Evolutionary conservation across 371 early-diverging fungal genomes (phyloP), one percentile per base, ranked within the genome.

Genomic region (Lichtheimia corymbifera): DNA sequence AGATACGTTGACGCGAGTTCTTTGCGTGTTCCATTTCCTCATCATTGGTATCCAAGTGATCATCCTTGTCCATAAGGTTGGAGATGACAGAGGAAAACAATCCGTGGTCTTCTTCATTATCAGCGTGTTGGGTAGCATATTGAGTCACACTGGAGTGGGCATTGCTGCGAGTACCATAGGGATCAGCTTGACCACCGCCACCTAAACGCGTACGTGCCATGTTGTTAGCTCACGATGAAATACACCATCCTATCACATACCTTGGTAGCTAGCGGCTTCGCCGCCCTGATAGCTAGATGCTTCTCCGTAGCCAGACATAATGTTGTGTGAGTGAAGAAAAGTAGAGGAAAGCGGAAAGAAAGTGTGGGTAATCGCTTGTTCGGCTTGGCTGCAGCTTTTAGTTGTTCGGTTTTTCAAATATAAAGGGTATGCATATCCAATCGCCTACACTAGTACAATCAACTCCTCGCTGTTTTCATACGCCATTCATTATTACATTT

Each of bases 191-290:
- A 6, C 25, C 18, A 20, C 42, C 18, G 15, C 42, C 40, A 35
- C 59, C 50, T 50, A 59, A 27, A 28, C 25, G 59, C 47, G 25
- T 35, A 35, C 35, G 35, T 35, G 35, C 9, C 35, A 35, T 30
- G 30, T 1, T 30, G 7, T 30, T 7, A 6, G 30, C 30, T 30
- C 7, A 5, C 7, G 4, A 18, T 9, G 14, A 20, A 50, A 22
- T 17, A 17, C 7, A 18, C 24, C 18, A 3, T 3, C n/a, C 4
- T 47, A 40, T 55, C 35, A 15, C 20, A 28, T 53, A 59, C 72
- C 66, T 54, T 53, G 59, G 17, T 76, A 76, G 44, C 76, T 72
- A 13, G 63, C 56, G 13, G 72, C 65, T 64, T 75, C 68, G n/a
- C 76, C 76, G 35, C 62, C 60, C 59, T 62, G 68, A 53, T 65